Evolutionary conservation across 495 filamentous ascomycete genomes (phyloP).

Genomic region (Xylaria castorea): DNA sequence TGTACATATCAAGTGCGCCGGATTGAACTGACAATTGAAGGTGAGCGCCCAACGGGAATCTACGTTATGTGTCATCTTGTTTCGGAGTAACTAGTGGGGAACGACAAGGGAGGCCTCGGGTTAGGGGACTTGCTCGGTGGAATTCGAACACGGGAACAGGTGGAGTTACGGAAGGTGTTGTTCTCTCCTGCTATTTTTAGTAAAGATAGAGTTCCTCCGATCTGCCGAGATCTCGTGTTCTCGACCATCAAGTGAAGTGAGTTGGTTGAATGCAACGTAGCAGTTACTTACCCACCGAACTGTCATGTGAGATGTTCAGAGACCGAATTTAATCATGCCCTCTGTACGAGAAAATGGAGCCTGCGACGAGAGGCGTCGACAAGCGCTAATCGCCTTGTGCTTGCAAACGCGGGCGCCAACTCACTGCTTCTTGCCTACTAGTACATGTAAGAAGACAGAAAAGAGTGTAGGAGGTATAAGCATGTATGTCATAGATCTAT

Average conservation of each 20-base stretch:
- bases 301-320: background rate
- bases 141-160: conserved; percentile 1
- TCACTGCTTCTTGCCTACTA: background rate
- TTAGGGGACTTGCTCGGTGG: background rate
- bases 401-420: background rate
- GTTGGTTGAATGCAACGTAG: conserved; percentile 21
- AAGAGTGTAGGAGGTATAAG: background rate
- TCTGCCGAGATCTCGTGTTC: background rate
- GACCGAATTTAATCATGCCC: background rate
- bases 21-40: background rate
- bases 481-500: background rate
- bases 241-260: background rate
- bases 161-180: conserved; percentile 8
- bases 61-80: background rate
- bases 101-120: background rate
- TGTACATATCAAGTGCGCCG: background rate
- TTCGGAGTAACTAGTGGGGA: conserved; percentile 1
- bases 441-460: background rate
- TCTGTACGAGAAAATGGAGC: background rate
- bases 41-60: background rate
- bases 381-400: background rate
- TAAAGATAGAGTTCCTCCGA: background rate
- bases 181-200: conserved; percentile 10
- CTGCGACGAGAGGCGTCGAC: background rate
- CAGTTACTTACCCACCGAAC: background rate